Evolutionary conservation across 768 basidiomycete species (phyloP).

Genomic region (Cyathus striatus): DNA sequence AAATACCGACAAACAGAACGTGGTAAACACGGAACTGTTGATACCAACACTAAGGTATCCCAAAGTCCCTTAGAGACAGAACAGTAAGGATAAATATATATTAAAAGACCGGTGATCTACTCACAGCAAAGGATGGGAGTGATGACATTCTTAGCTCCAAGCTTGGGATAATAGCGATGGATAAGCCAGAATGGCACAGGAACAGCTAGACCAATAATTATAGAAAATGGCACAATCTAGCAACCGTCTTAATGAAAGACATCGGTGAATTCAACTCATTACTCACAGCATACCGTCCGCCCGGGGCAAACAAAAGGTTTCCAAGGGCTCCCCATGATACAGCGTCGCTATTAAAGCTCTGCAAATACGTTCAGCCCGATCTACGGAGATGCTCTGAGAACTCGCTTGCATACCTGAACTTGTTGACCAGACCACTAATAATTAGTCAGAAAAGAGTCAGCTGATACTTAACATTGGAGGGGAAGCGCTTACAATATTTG

Average conservation of each 20-base stretch:
- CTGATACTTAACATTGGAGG: background rate
- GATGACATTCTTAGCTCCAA: conserved; percentile 40
- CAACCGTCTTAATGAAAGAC: conserved; percentile 6
- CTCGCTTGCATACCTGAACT: conserved; percentile 22
- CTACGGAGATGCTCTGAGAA: background rate
- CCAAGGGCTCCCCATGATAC: conserved; percentile 57
- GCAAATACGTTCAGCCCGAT: background rate
- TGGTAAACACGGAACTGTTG: conserved; percentile 46
- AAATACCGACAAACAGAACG: conserved; percentile 37
- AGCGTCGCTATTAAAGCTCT: conserved; percentile 40
- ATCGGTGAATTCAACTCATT: conserved; percentile 3
- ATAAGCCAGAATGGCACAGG: conserved; percentile 53
- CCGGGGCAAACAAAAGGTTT: conserved; percentile 38
- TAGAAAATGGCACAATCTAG: conserved; percentile 39
- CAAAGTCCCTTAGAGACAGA: conserved; percentile 25
- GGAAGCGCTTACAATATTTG: conserved; percentile 40
- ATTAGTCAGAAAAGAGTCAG: conserved; percentile 1
- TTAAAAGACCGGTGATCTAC: conserved; percentile 2
- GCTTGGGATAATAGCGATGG: conserved; percentile 43
- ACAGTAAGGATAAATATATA: background rate
- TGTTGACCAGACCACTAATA: conserved; percentile 45
- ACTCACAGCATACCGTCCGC: conserved; percentile 40
- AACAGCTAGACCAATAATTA: conserved; percentile 44
- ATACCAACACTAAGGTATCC: conserved; percentile 51
- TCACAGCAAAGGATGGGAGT: conserved; percentile 43